These are phyloP conservation scores for Didymella pinodella DNA, from an alignment of 2,329 filamentous ascomycete species.

Conservation along the genomic window DNA sequence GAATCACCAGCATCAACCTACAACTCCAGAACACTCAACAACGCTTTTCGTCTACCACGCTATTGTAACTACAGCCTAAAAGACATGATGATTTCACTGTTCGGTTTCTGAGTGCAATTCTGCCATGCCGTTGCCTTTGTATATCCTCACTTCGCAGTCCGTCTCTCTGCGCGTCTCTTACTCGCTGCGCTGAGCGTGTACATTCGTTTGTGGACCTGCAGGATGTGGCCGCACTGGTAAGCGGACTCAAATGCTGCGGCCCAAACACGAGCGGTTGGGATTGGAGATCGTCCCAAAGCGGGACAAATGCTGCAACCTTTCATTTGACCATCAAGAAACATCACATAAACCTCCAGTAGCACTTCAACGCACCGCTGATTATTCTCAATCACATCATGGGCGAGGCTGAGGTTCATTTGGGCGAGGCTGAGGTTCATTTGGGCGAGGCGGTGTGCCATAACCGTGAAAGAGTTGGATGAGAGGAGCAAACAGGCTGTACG, in stretches of 20 bases:
- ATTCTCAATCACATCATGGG: not conserved
- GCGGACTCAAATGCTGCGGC: not conserved
- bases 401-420: too few relatives aligned
- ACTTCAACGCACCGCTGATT: not conserved
- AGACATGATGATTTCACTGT: not conserved
- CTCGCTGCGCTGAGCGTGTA: not conserved
- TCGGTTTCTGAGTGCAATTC: not conserved
- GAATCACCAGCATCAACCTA: not conserved
- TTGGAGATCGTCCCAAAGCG: slow-evolving; percentile 13
- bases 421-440: too few relatives aligned
- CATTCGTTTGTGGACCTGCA: not conserved
- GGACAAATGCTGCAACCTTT: slow-evolving; percentile 7
- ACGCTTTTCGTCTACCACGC: not conserved
- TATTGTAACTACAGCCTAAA: not conserved
- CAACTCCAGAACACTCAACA: not conserved
- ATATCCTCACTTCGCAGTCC: not conserved
- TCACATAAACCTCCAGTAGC: not conserved
- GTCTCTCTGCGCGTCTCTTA: not conserved
- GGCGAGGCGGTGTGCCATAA: too few relatives aligned
- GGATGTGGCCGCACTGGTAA: not conserved
- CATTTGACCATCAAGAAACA: not conserved
- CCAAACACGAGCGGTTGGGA: slow-evolving; percentile 7
- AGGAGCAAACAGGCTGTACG: not conserved
- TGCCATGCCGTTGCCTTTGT: not conserved
- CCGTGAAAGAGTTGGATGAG: slow-evolving; percentile 8